Conservation (phyloP, 1,139 yeast genomes). For the Debaryomyces sp. region DNA sequence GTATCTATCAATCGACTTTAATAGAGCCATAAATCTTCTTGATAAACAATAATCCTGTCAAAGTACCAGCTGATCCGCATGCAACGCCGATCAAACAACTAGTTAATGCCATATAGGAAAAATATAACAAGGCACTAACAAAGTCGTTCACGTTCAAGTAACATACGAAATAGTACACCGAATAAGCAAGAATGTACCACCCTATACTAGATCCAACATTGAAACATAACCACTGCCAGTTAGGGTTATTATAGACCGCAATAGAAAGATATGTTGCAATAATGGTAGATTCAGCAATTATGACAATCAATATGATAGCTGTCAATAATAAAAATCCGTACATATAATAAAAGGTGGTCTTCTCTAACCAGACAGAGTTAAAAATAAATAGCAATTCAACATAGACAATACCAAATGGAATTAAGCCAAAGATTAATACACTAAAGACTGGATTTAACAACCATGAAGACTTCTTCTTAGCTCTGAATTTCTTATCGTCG, state of each 20-base stretch:
- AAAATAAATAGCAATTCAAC: constrained; percentile 76
- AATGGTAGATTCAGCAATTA: constrained; percentile 74
- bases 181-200: constrained; percentile 68
- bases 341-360: constrained; percentile 76
- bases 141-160: constrained; percentile 64
- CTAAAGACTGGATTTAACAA: constrained; percentile 27
- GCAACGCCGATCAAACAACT: constrained; percentile 66
- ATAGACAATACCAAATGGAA: constrained; percentile 81
- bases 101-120: constrained; percentile 70
- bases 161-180: constrained; percentile 64
- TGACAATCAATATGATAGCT: constrained; percentile 57
- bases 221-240: constrained; percentile 88
- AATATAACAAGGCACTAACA: constrained; percentile 69
- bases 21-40: constrained; percentile 58
- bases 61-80: constrained; percentile 75
- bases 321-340: constrained; percentile 77
- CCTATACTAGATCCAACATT: constrained; percentile 72
- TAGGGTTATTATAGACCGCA: constrained; percentile 57
- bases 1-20: constrained; percentile 51
- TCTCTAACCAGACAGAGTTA: constrained; percentile 79
- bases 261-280: constrained; percentile 69
- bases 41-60: constrained; percentile 64
- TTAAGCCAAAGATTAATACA: constrained; percentile 55
- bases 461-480: constrained; percentile 15
- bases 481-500: constrained; percentile 1